These are phyloP conservation scores for Cladosporium velox DNA, from an alignment of 2,329 filamentous ascomycete genomes.

Conservation along the genomic window DNA sequence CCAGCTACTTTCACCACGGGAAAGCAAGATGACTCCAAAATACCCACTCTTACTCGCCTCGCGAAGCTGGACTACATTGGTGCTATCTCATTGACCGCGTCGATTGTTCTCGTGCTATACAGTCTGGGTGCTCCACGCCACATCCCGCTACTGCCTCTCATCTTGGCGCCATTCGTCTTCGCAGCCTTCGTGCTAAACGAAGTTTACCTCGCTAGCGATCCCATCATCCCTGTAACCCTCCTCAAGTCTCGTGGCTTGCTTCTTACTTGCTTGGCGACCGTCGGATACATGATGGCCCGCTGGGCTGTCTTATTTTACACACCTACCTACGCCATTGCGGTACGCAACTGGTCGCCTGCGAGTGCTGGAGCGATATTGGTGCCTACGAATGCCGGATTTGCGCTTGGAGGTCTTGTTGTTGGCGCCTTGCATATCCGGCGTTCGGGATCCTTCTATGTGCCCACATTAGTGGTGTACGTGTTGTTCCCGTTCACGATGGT, in stretches of 20 bases:
- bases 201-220: slow-evolving; percentile 62
- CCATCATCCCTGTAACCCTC: slow-evolving; percentile 72
- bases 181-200: slow-evolving; percentile 63
- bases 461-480: slow-evolving; percentile 52
- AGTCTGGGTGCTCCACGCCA: slow-evolving; percentile 64
- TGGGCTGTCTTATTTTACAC: slow-evolving; percentile 82
- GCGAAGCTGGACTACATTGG: slow-evolving; percentile 73
- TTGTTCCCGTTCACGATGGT: slow-evolving; percentile 64
- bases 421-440: slow-evolving; percentile 76
- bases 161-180: slow-evolving; percentile 61
- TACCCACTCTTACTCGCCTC: slow-evolving; percentile 56
- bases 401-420: slow-evolving; percentile 68
- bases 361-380: slow-evolving; percentile 74
- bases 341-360: slow-evolving; percentile 69
- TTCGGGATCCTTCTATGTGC: slow-evolving; percentile 69
- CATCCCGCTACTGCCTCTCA: slow-evolving; percentile 61
- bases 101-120: slow-evolving; percentile 72
- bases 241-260: slow-evolving; percentile 70
- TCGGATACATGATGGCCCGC: slow-evolving; percentile 77
- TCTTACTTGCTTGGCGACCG: slow-evolving; percentile 71
- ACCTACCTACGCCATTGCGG: slow-evolving; percentile 76
- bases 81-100: slow-evolving; percentile 61
- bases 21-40: slow-evolving; percentile 37
- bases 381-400: slow-evolving; percentile 80
- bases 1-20: slow-evolving; percentile 47